Evolutionary conservation across 768 basidiomycete genomes (phyloP).

Genomic region (Sporobolomyces roseus): DNA sequence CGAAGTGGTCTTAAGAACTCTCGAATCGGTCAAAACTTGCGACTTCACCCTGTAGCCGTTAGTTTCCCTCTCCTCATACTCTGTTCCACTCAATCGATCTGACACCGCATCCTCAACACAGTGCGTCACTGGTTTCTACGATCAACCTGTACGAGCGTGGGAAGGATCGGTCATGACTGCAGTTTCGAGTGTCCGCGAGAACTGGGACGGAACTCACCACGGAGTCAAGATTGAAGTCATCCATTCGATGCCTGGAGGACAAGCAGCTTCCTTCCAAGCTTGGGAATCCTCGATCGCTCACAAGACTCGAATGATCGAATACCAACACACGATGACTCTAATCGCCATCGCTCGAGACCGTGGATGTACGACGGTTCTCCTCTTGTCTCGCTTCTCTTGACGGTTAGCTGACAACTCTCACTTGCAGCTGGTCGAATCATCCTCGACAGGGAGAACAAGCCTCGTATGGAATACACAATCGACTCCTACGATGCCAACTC

Average conservation of each 20-base stretch:
- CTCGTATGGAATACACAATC: conserved; percentile 42
- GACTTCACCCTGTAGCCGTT: conserved; percentile 43
- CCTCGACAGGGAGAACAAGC: conserved; percentile 36
- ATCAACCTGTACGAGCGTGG: conserved; percentile 44
- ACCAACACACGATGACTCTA: conserved; percentile 37
- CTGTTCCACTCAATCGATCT: not conserved
- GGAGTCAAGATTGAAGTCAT: conserved; percentile 46
- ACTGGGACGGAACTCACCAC: conserved; percentile 43
- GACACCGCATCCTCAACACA: too few species aligned
- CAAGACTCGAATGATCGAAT: conserved; percentile 37
- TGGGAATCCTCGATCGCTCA: conserved; percentile 36
- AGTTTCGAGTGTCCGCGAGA: conserved; percentile 43
- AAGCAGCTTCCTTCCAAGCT: conserved; percentile 24
- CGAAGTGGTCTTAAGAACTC: conserved; percentile 45
- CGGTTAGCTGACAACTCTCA: not conserved
- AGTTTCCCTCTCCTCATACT: not conserved
- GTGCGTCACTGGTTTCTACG: conserved; percentile 42
- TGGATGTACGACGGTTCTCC: conserved; percentile 14
- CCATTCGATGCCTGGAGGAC: conserved; percentile 34
- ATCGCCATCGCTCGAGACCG: conserved; percentile 45
- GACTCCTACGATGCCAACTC: conserved; percentile 41
- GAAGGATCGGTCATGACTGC: conserved; percentile 47
- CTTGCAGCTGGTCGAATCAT: conserved; percentile 30
- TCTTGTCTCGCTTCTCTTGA: not conserved
- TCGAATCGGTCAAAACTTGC: conserved; percentile 45